A percentile compares a stretch with the other conserved stretches of the same genome.
phyloP scores from a whole-genome alignment of 176 grass and related monocot species.

The Musa itinerans region DNA sequence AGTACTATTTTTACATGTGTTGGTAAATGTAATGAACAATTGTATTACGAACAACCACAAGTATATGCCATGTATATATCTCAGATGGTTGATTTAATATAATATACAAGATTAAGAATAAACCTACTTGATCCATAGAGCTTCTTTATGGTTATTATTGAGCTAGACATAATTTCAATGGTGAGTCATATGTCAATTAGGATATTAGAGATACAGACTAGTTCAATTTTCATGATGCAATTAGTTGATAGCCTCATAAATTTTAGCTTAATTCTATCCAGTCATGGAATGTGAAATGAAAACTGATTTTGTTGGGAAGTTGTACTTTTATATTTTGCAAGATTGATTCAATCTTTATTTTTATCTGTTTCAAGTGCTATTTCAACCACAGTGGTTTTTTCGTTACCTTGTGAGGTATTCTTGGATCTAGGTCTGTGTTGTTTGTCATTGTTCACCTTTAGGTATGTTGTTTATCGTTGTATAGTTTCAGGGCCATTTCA shows the following conservation, averaged over 20 bases:
- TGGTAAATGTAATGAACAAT: not conserved
- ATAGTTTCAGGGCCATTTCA: not conserved
- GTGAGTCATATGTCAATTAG: not conserved
- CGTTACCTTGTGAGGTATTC: not conserved
- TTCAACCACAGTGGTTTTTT: not conserved
- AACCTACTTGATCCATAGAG: not conserved
- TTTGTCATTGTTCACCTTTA: not conserved
- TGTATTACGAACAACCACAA: not conserved
- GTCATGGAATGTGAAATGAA: not conserved
- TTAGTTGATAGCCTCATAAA: not conserved
- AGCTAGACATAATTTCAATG: not conserved
- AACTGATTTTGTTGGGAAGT: not conserved
- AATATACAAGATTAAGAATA: not conserved
- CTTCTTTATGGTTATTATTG: not conserved
- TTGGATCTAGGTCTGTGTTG: not conserved
- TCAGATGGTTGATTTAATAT: not conserved
- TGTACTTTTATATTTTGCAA: not conserved
- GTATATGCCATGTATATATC: not conserved
- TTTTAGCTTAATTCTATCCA: not conserved
- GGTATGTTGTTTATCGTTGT: not conserved
- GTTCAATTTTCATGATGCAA: not conserved
- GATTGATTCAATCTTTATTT: not conserved
- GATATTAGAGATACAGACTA: not conserved
- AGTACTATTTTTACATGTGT: not conserved
- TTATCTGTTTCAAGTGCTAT: not conserved